Evolutionary conservation across 1,284 basidiomycete genomes (phyloP), one percentile per base, ranked within the genome.

Genomic region (Kwoniella shivajii): DNA sequence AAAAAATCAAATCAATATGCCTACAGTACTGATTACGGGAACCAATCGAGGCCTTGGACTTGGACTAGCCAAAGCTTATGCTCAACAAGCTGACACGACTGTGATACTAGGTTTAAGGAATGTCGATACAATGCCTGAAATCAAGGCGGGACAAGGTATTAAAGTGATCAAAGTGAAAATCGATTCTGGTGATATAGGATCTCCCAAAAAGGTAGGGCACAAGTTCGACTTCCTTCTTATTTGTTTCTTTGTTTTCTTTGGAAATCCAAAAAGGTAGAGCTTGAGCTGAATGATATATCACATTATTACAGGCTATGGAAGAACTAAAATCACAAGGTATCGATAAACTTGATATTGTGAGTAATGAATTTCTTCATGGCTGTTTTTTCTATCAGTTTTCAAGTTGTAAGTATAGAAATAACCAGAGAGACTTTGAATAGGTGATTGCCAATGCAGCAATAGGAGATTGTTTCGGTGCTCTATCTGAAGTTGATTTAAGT

Each of bases 21-120:
- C 61, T 16, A 63, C 57, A 13, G 66, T 68, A 14, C 41, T 68
- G 9, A 63, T 68, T 29, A 56, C 62, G 6, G 66, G 66, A 3
- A 65, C 55, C 13, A 68, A 68, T 47, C 49, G 66, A 50, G 66
- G 66, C 50, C 60, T 68, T 44, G 66, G 66, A 14, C 52, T 66
- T 13, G 66, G 66, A 29, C 51, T 68, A 0, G 66, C 58, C 7
- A 31, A 65, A 51, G 57, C 48, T 2, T 68, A 68, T 38, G 60
- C 64, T 4, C 24, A 45, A n/a, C 46, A 56, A 26, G 30, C 52
- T 3, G 39, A 57, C 22, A 50, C 60, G 20, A 68, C 60, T 16
- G 66, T 68, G 34, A 56, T 68, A n/a, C 58, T 56, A 6, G 60
- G 60, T 2, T 38, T 60, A 1, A 56, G 66, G 5, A 57, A 64